Base-by-base conservation (phyloP, 2,329 filamentous ascomycete species). In the Phyllosticta citribraziliensis region DNA sequence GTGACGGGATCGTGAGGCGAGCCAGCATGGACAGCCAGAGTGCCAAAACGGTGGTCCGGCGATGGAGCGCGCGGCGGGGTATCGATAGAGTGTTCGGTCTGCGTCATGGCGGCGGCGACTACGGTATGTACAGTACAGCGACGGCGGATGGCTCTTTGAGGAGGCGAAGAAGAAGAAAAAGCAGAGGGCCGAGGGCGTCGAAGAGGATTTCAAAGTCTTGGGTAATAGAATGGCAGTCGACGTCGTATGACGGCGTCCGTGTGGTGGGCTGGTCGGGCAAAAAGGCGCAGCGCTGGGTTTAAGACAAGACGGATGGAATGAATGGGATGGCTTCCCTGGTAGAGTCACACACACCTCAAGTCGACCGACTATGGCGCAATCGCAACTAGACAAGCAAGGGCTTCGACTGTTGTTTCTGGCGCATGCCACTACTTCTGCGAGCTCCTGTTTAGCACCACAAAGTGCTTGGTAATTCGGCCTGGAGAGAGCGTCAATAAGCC, bases 21-120 rank as follows among this genome's bases (percentile, higher is more conserved):
- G 64, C 94, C 94, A 65, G 93, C 92, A 76, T 99, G 94, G 20
- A 99, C 94, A 62, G 94, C 94, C 64, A 95, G 84, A 55, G 94
- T 99, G 64, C 91, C 94, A 76, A 99, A 97, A 65, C 84, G 81
- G 74, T 91, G 87, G 62, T 87, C 81, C 65, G 90, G 88, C 53
- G 88, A 87, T 47, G 86, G 84, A 55, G 87, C 84, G 65, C 87
- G 82, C 57, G 88, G 86, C 65, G 89, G 88, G 62, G 89, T 92
- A 69, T 87, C 82, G 70, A 89, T 86, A 58, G 84, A 78, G 68
- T 82, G 80, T 65, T 80, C 78, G 40, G 70, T 56, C 52, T 72
- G 63, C 62, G 74, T 76, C 74, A 76, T 76, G 61, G 53, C 66
- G 63, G 59, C 47, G 54, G 20, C 33, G 12, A 57, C n/a, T 30